Conservation (phyloP, 2,329 filamentous ascomycete species). For the Elsinoe necatrix region DNA sequence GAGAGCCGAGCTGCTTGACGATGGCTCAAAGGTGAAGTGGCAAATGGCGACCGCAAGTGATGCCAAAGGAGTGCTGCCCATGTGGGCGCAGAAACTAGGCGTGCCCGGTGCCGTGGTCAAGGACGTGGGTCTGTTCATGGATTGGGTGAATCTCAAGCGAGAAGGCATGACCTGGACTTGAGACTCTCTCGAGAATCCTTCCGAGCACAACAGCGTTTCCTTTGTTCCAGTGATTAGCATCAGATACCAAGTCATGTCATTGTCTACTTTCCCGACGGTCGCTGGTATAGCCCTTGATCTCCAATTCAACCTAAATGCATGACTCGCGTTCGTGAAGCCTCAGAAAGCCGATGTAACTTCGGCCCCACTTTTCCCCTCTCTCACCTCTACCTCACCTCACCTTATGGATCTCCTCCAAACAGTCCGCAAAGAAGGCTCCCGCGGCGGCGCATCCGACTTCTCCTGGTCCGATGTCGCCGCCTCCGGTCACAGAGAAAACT, state of each 20-base stretch:
- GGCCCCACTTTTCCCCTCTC: background rate
- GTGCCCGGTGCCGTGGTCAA: slow-evolving; percentile 57
- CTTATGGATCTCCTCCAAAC: slow-evolving; percentile 87
- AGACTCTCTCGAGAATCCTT: no score
- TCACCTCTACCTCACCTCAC: background rate
- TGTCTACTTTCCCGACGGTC: no score
- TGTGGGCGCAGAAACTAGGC: slow-evolving; percentile 56
- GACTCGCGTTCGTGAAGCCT: background rate
- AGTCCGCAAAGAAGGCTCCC: slow-evolving; percentile 80
- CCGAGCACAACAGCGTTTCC: no score
- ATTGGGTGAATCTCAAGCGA: slow-evolving; percentile 41
- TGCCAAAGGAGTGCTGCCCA: slow-evolving; percentile 58
- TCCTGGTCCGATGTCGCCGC: slow-evolving; percentile 91
- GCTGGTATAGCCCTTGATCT: background rate
- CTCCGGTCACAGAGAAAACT: slow-evolving; percentile 80
- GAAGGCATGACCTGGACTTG: slow-evolving; percentile 17
- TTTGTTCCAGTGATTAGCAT: no score
- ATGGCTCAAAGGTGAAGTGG: slow-evolving; percentile 52
- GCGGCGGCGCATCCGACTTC: slow-evolving; percentile 85
- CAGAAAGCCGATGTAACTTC: background rate
- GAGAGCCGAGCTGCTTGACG: slow-evolving; percentile 42
- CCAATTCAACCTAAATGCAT: background rate
- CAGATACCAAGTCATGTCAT: no score
- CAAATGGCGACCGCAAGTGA: slow-evolving; percentile 69
- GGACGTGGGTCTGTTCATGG: slow-evolving; percentile 61